Evolutionary conservation across 139 green algal genomes (phyloP), one percentile per base, ranked within the genome.

Genomic region (Chlorella sp.): DNA sequence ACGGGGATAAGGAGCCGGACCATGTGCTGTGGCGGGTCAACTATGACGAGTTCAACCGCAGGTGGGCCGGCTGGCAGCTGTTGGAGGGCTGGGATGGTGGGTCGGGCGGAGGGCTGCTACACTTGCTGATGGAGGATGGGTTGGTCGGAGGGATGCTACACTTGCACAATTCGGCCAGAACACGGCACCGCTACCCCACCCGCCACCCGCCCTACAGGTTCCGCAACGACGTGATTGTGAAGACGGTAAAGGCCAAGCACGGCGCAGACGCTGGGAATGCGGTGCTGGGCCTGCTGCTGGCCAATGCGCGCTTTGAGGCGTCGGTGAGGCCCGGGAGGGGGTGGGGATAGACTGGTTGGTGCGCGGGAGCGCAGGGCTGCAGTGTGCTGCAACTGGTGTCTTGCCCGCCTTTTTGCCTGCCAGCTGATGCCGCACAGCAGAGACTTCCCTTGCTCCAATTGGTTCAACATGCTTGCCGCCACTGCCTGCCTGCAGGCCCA

Each of bases 11-110:
- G 34, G 82, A 72, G n/a, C 44, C 26, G 46, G 67, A 40, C 34
- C 76, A 40, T 0, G 77, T 95, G 40, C 89, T 95, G 75, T 95
- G 92, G 91, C 81, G 91, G 3, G 85, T 94, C 14, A 95, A 94
- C 79, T 80, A 76, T 7, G 91, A 95, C 43, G 92, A 95, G 88
- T 94, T 95, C 87, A 96, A 96, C 87, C 73, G 91, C 24, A 87
- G 92, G 64, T 91, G 90, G 74, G 51, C 54, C 24, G n/a, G 13
- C 69, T 14, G 11, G 74, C 8, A 5, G 43, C 64, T 38, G 41
- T 43, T 43, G 41, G n/a, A n/a, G n/a, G n/a, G n/a, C n/a, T n/a
- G n/a, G n/a, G n/a, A n/a, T n/a, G n/a, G n/a, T n/a, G n/a, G n/a
- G n/a, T n/a, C n/a, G n/a, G n/a, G n/a, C n/a, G n/a, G n/a, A n/a